These are phyloP conservation scores for Bidens hawaiensis DNA, from an alignment of 140 eudicot genomes.

Conservation along the genomic window DNA sequence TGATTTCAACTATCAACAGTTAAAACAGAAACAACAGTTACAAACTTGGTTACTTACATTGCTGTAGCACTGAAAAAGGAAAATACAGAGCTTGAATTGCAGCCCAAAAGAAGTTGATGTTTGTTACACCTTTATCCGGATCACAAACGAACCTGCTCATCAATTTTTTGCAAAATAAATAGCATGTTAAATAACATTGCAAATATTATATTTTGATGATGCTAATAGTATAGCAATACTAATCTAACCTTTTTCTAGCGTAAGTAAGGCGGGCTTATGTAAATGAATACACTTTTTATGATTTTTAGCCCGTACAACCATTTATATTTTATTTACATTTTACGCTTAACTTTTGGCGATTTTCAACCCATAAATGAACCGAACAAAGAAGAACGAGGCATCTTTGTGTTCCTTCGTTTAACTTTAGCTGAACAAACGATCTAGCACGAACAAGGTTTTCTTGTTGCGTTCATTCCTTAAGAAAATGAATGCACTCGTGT, in stretches of 20 bases:
- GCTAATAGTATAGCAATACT: no score
- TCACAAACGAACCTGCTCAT: no score
- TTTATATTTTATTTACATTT: neutral
- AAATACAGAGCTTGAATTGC: slow-evolving; percentile 12
- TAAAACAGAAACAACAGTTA: slow-evolving; percentile 9
- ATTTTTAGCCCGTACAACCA: neutral
- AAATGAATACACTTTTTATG: neutral
- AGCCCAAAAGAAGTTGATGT: neutral
- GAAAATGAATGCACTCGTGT: no score
- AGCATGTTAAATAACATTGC: neutral
- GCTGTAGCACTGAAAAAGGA: slow-evolving; percentile 4
- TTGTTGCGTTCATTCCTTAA: no score
- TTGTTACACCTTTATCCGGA: slow-evolving; percentile 41
- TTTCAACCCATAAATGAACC: no score
- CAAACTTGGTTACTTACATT: slow-evolving; percentile 29
- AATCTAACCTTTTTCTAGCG: neutral
- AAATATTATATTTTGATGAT: neutral
- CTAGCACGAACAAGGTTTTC: no score
- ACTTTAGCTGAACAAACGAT: no score
- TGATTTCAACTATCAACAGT: neutral
- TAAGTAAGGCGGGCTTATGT: neutral
- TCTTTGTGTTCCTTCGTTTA: no score
- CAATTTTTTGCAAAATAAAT: slow-evolving; percentile 1
- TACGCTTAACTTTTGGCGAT: neutral
- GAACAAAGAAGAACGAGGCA: no score